These are phyloP conservation scores for Pisolithus thermaeus DNA, from an alignment of 1,284 basidiomycete species.

Conservation along the genomic window DNA sequence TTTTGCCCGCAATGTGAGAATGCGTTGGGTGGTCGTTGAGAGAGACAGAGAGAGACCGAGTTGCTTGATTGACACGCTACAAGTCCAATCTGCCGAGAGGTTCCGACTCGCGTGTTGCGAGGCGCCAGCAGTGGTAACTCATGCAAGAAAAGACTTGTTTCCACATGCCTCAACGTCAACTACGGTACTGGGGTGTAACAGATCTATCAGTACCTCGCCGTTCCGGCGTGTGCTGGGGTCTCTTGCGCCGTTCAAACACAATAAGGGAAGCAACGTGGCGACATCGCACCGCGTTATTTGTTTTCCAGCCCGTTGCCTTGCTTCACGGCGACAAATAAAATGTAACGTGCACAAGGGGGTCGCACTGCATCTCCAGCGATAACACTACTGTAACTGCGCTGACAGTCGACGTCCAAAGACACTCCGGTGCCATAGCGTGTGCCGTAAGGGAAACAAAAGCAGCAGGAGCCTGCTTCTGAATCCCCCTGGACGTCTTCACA, in stretches of 20 bases:
- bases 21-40: too few relatives aligned
- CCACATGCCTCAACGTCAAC: too few relatives aligned
- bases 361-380: constrained; percentile 1
- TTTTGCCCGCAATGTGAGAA: too few relatives aligned
- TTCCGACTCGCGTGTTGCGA: too few relatives aligned
- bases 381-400: constrained; percentile 5
- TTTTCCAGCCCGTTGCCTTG: constrained; percentile 9
- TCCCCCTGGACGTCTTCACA: constrained; percentile 9
- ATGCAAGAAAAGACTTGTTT: too few relatives aligned
- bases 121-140: too few relatives aligned
- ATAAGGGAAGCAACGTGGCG: constrained; percentile 28
- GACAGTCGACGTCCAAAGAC: constrained; percentile 2
- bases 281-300: constrained; percentile 9
- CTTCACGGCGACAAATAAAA: constrained; percentile 9
- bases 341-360: constrained; percentile 3
- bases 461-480: constrained; percentile 18
- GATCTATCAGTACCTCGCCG: constrained; percentile 26
- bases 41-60: too few relatives aligned
- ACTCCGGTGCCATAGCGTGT: constrained; percentile 24
- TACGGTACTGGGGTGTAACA: not conserved
- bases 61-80: too few relatives aligned
- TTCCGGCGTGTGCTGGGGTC: constrained; percentile 22
- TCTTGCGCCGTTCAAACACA: constrained; percentile 16
- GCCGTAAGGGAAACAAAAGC: constrained; percentile 31
- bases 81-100: too few relatives aligned